Evolutionary conservation across 345 rosid genomes (phyloP).

Genomic region (Cardamine chenopodiifolia): DNA sequence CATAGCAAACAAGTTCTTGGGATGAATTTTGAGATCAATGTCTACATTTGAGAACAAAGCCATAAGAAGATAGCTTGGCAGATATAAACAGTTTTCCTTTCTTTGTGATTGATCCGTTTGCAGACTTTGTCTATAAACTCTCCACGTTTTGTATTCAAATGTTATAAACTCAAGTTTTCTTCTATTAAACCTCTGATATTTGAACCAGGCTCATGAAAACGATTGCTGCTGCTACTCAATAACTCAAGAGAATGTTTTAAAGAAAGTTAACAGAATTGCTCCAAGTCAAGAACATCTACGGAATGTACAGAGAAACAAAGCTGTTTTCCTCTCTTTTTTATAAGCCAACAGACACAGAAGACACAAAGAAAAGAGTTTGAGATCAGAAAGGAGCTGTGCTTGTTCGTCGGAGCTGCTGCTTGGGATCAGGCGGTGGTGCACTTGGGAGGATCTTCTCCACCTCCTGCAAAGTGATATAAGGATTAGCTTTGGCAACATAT

Average conservation of each 20-base stretch:
- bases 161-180: background rate
- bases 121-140: background rate
- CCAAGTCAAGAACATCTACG: slow-evolving; percentile 35
- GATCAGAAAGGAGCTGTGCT: slow-evolving; percentile 57
- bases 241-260: slow-evolving; percentile 9
- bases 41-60: background rate
- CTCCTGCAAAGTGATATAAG: slow-evolving; percentile 50
- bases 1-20: slow-evolving; percentile 58
- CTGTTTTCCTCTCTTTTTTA: slow-evolving; percentile 28
- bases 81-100: background rate
- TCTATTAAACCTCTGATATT: background rate
- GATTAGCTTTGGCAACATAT: background rate
- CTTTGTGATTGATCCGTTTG: slow-evolving; percentile 1
- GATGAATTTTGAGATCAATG: slow-evolving; percentile 6
- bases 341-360: slow-evolving; percentile 31
- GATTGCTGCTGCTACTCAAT: slow-evolving; percentile 8
- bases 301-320: slow-evolving; percentile 45
- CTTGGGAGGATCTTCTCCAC: slow-evolving; percentile 61
- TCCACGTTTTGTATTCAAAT: slow-evolving; percentile 13
- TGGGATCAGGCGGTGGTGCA: slow-evolving; percentile 65
- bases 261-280: slow-evolving; percentile 37
- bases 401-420: slow-evolving; percentile 69
- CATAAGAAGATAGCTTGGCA: background rate
- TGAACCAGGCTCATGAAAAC: background rate
- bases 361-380: background rate